Base-by-base conservation (phyloP, 2,329 filamentous ascomycete species). In the Chaetomium strumarium region DNA sequence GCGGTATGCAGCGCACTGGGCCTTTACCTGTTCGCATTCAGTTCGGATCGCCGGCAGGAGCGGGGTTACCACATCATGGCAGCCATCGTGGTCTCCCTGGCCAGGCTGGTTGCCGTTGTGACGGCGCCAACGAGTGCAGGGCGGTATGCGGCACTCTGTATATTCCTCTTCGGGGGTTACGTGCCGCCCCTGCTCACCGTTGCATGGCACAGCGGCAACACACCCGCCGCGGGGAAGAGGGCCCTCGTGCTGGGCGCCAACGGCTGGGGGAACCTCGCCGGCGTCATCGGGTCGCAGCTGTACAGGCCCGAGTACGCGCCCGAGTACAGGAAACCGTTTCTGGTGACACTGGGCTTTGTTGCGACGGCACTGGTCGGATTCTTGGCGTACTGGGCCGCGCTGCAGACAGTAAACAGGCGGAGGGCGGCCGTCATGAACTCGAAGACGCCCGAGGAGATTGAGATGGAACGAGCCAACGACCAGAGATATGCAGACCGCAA, bases 131-230 rank as follows among this genome's bases (percentile, higher is more conserved):
- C 58, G 2, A 53, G 51, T 42, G 31, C 33, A 1, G 54, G 51
- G 9, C 60, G 60, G 38, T 68, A 69, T 49, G 55, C 60, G 3
- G 60, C 59, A 7, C 60, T 69, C 7, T 68, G 66, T 33, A 48
- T 69, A 11, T 57, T 68, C 12, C 62, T 68, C 2, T 57, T 63
- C 2, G 67, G 67, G 8, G 64, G 60, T 46, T 68, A 64, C 46
- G 60, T 67, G 13, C 59, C 66, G 2, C 60, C 64, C 24, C 67
- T 64, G 10, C 56, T 69, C 17, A 66, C 65, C 1, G 63, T 64
- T 5, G 67, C 67, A 2, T 69, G 67, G 67, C 49, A 69, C 8
- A 62, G 59, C 33, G 62, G 60, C n/a, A 69, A 68, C 51, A 68
- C 63, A 5, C 52, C 59, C 53, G 62, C 62, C 14, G 61, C 64